Conservation (phyloP, 2,329 filamentous ascomycete genomes). For the Cercospora sojina region DNA sequence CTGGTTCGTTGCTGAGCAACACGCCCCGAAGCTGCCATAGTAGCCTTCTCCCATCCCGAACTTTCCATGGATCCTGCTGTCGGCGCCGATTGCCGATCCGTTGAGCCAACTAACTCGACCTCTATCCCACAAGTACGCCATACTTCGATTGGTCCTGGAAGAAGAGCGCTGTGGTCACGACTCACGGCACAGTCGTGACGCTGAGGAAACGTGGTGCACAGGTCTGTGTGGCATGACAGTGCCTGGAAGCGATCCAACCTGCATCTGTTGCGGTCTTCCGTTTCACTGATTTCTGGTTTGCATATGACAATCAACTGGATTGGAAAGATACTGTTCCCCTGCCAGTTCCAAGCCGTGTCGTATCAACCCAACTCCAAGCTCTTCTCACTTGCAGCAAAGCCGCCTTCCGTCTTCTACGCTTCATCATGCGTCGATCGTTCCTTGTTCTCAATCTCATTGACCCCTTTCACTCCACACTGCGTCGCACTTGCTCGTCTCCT, state of each 20-base stretch:
- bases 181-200: neutral
- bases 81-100: neutral
- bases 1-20: neutral
- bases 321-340: neutral
- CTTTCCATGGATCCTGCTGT: neutral
- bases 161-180: neutral
- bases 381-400: slow-evolving; percentile 22
- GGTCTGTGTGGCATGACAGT: too few relatives aligned
- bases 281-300: neutral
- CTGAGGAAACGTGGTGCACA: neutral
- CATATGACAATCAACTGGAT: neutral
- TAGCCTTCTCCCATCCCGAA: neutral
- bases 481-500: slow-evolving; percentile 18
- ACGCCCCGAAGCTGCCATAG: neutral
- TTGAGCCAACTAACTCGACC: neutral
- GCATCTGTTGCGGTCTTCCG: neutral
- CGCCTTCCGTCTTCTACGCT: slow-evolving; percentile 14
- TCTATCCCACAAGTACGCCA: neutral
- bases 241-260: too few relatives aligned
- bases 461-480: slow-evolving; percentile 5
- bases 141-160: neutral
- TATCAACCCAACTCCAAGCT: neutral
- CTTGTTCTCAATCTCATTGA: slow-evolving; percentile 21
- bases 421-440: slow-evolving; percentile 20
- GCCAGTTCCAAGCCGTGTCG: neutral